These are phyloP conservation scores for Stagonosporopsis cucurbitacearum DNA, from an alignment of 2,329 filamentous ascomycete genomes.

Conservation along the genomic window DNA sequence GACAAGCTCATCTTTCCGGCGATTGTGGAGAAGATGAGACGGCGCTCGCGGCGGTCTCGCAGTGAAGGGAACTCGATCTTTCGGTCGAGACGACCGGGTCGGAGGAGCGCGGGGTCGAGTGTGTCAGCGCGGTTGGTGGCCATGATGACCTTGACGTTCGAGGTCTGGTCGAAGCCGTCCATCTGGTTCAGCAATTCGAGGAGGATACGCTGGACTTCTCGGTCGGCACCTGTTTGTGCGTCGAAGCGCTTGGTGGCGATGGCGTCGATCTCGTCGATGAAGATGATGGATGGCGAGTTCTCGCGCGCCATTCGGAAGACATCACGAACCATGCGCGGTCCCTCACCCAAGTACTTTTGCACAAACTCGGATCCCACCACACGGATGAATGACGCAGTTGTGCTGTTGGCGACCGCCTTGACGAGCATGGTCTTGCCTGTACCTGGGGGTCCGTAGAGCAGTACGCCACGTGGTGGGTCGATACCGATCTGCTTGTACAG, in stretches of 20 bases:
- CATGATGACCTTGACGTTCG: slow-evolving; percentile 99
- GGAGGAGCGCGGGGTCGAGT: slow-evolving; percentile 90
- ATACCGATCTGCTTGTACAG: slow-evolving; percentile 99
- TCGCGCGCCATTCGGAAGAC: slow-evolving; percentile 99
- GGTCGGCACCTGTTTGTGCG: slow-evolving; percentile 95
- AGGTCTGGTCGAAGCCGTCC: slow-evolving; percentile 98
- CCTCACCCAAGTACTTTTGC: slow-evolving; percentile 97
- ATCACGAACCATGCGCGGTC: slow-evolving; percentile 97
- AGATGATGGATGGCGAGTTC: slow-evolving; percentile 98
- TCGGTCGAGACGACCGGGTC: slow-evolving; percentile 91
- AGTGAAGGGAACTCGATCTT: slow-evolving; percentile 99
- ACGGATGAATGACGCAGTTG: slow-evolving; percentile 96
- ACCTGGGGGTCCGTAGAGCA: slow-evolving; percentile 94
- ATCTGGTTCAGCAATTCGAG: slow-evolving; percentile 98
- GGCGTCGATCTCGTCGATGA: slow-evolving; percentile 99
- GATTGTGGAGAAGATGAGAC: slow-evolving; percentile 97
- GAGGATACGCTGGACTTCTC: slow-evolving; percentile 97
- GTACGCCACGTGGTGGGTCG: slow-evolving; percentile 92
- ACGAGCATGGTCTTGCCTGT: slow-evolving; percentile 98
- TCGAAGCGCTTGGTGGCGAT: slow-evolving; percentile 99
- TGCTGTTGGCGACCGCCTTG: slow-evolving; percentile 98
- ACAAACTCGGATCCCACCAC: slow-evolving; percentile 99
- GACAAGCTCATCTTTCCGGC: slow-evolving; percentile 96
- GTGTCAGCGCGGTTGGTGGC: slow-evolving; percentile 98
- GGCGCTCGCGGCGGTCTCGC: slow-evolving; percentile 89